Percentiles rank a stretch among this genome's conserved stretches.
phyloP scores from a whole-genome alignment of 2,329 filamentous ascomycete species.

The Colletotrichum sp. region DNA sequence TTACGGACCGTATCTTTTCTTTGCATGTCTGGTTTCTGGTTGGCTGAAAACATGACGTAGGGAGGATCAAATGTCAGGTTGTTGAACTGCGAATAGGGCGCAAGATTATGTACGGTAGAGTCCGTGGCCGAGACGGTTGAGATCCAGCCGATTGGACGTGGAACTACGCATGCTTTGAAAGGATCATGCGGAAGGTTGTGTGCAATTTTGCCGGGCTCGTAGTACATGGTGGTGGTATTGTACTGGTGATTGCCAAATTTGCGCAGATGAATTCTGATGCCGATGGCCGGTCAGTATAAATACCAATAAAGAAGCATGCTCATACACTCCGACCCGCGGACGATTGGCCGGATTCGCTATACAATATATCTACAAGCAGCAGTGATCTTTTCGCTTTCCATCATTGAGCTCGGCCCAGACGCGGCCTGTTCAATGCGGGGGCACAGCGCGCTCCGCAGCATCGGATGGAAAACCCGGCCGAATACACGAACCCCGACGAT shows the following conservation, averaged over 20 bases:
- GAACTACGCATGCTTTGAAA: conserved; percentile 60
- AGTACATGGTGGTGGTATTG: conserved; percentile 21
- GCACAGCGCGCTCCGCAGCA: not conserved
- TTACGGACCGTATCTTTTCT: conserved; percentile 65
- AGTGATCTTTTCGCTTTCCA: not conserved
- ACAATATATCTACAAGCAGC: not conserved
- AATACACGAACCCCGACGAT: not conserved
- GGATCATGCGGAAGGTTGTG: conserved; percentile 28
- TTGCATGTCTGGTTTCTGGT: conserved; percentile 50
- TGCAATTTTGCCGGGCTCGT: conserved; percentile 24
- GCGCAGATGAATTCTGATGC: not conserved
- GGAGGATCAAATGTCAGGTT: conserved; percentile 68
- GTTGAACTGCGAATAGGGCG: conserved; percentile 67
- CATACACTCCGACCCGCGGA: not conserved
- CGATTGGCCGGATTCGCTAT: not conserved
- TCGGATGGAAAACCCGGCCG: not conserved
- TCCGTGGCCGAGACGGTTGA: conserved; percentile 54
- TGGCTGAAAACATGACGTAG: conserved; percentile 66
- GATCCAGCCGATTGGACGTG: conserved; percentile 69
- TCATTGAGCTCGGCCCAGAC: not conserved
- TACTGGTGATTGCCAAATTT: not conserved
- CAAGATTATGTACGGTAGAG: conserved; percentile 52
- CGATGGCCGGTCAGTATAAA: not conserved
- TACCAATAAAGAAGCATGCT: not conserved
- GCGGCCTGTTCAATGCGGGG: not conserved